Percentiles rank a stretch among this genome's conserved stretches.
phyloP scores from a whole-genome alignment of 2,329 filamentous ascomycete genomes.

The Epichloe scottii region DNA sequence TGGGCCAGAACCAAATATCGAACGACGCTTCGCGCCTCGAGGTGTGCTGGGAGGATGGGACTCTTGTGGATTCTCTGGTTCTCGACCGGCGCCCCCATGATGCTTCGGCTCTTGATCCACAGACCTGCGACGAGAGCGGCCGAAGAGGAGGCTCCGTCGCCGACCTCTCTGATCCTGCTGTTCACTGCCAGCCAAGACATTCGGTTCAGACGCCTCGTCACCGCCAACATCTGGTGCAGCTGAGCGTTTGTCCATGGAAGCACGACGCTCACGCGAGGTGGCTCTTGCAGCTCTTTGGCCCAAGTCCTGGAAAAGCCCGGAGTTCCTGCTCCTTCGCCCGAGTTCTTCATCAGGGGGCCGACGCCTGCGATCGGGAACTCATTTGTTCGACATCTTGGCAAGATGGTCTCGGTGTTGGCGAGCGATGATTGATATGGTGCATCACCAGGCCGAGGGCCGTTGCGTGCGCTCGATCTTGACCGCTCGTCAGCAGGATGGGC shows the following conservation, averaged over 20 bases:
- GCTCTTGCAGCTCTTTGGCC: constrained; percentile 29
- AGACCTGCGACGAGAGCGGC: constrained; percentile 14
- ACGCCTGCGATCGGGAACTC: constrained; percentile 26
- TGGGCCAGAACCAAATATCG: constrained; percentile 23
- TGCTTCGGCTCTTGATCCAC: constrained; percentile 9
- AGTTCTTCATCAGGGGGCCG: constrained; percentile 24
- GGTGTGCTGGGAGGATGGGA: constrained; percentile 10
- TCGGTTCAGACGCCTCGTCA: constrained; percentile 31
- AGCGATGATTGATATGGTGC: constrained; percentile 9
- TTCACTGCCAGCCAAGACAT: constrained; percentile 25
- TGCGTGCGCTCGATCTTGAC: constrained; percentile 1
- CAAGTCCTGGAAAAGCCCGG: constrained; percentile 39
- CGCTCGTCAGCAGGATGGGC: constrained; percentile 10
- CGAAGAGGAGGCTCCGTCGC: constrained; percentile 26
- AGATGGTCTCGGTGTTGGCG: constrained; percentile 14
- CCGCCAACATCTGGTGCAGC: constrained; percentile 13
- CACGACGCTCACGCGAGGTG: constrained; percentile 20
- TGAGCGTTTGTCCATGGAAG: constrained; percentile 11
- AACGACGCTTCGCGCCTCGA: constrained; percentile 25
- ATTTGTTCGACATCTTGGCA: constrained; percentile 27
- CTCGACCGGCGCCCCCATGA: neutral
- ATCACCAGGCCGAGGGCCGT: constrained; percentile 8
- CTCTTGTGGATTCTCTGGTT: constrained; percentile 7
- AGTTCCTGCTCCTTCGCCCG: constrained; percentile 24
- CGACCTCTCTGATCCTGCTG: constrained; percentile 21